These are phyloP conservation scores for Mycena latifolia DNA, from an alignment of 768 basidiomycete species.

Conservation along the genomic window DNA sequence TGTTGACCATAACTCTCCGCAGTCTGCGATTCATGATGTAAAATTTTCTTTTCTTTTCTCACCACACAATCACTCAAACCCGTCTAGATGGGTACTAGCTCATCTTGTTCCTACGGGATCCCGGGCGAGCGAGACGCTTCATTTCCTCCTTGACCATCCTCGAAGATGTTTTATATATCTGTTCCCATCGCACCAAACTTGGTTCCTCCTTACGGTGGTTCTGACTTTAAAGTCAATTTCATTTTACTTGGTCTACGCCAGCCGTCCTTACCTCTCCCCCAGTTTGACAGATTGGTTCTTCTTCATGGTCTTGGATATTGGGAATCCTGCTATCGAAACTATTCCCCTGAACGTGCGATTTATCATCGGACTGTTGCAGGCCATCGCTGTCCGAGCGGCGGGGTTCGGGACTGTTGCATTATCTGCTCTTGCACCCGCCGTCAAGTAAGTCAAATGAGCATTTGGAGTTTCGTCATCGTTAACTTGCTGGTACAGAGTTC, in stretches of 20 bases:
- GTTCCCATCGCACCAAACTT: conserved; percentile 94
- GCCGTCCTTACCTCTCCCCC: conserved; percentile 1
- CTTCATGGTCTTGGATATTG: conserved; percentile 91
- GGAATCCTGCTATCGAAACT: conserved; percentile 73
- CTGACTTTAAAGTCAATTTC: conserved; percentile 74
- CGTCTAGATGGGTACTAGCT: conserved; percentile 77
- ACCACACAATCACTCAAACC: conserved; percentile 17
- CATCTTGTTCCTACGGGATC: conserved; percentile 72
- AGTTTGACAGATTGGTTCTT: conserved; percentile 90
- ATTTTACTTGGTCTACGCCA: no score
- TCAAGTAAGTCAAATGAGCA: conserved; percentile 69
- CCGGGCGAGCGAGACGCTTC: conserved; percentile 80
- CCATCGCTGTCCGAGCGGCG: conserved; percentile 84
- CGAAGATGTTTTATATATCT: conserved; percentile 92
- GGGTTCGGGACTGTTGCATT: conserved; percentile 88
- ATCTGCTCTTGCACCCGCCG: conserved; percentile 84
- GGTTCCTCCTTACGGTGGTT: conserved; percentile 85
- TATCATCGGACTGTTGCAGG: conserved; percentile 83
- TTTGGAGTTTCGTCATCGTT: neutral
- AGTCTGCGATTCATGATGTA: conserved; percentile 90
- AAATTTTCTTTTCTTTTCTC: no score
- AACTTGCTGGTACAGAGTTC: conserved; percentile 62
- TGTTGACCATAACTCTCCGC: neutral
- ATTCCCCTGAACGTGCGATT: conserved; percentile 82
- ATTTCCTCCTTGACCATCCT: conserved; percentile 95